These are phyloP conservation scores for Cornus suecica DNA, from an alignment of 148 eudicot species.

Conservation along the genomic window DNA sequence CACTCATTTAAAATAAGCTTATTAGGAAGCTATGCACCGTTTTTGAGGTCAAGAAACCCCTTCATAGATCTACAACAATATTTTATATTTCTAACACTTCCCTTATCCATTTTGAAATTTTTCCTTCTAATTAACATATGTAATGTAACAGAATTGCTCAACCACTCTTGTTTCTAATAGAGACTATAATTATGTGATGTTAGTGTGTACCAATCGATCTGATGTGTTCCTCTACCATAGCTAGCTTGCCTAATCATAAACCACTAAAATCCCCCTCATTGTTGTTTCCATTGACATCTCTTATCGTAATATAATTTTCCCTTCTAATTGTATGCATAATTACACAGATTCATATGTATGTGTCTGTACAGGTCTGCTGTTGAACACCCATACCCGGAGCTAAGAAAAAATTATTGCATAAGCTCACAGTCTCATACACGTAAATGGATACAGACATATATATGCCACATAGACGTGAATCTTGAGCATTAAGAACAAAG, in stretches of 20 bases:
- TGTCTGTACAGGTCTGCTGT: neutral
- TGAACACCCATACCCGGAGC: neutral
- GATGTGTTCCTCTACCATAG: no score
- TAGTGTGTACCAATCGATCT: neutral
- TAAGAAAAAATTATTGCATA: neutral
- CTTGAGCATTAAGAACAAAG: neutral
- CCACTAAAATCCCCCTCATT: no score
- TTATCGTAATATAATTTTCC: neutral
- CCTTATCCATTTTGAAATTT: neutral
- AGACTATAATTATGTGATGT: no score
- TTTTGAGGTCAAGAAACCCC: neutral
- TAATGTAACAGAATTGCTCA: neutral
- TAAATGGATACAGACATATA: neutral
- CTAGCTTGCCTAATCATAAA: no score
- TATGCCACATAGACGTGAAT: neutral
- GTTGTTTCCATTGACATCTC: neutral
- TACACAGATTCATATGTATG: neutral
- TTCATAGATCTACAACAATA: neutral
- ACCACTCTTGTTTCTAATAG: neutral
- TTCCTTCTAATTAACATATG: neutral
- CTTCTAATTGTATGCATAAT: neutral
- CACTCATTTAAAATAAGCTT: neutral
- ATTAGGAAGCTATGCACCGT: neutral
- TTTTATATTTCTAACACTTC: neutral
- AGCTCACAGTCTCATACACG: neutral